Evolutionary conservation across 495 filamentous ascomycete genomes (phyloP).

Genomic region (Penicillium bialowiezense): DNA sequence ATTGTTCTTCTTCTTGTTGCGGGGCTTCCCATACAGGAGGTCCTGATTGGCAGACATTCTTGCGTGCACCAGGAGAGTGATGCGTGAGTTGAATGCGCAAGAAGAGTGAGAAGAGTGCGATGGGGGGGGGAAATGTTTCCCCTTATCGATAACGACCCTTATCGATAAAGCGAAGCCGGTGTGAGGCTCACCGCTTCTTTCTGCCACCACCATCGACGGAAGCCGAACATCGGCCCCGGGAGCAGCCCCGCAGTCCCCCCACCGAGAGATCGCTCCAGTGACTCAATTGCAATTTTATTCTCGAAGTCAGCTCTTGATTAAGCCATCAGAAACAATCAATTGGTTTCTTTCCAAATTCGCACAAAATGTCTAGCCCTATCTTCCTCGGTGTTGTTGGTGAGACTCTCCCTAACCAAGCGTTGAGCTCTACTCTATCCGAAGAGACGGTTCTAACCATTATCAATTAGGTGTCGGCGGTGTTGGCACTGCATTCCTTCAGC

Average conservation of each 20-base stretch:
- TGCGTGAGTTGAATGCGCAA: too few relatives aligned
- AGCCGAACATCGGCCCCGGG: conserved; percentile 12
- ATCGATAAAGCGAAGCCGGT: conserved; percentile 9
- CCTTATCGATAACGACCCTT: background rate
- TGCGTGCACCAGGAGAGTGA: too few relatives aligned
- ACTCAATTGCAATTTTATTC: conserved; percentile 7
- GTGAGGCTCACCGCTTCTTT: background rate
- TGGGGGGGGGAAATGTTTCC: background rate
- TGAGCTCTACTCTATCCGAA: background rate
- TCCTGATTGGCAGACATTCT: conserved; percentile 17
- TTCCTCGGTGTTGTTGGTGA: conserved; percentile 49
- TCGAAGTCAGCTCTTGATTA: background rate
- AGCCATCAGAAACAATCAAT: background rate
- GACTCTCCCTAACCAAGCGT: conserved; percentile 7
- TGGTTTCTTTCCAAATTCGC: background rate
- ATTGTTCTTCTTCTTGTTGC: conserved; percentile 49
- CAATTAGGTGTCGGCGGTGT: conserved; percentile 83
- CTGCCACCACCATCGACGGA: conserved; percentile 5
- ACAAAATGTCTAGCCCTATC: conserved; percentile 41
- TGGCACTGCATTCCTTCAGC: conserved; percentile 82
- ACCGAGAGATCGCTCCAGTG: conserved; percentile 5
- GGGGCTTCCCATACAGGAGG: conserved; percentile 73
- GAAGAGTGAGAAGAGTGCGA: background rate
- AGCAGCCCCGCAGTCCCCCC: conserved; percentile 11
- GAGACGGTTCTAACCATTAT: background rate